Base-by-base conservation (phyloP, 2,329 filamentous ascomycete species). In the Aureobasidium namibiae region DNA sequence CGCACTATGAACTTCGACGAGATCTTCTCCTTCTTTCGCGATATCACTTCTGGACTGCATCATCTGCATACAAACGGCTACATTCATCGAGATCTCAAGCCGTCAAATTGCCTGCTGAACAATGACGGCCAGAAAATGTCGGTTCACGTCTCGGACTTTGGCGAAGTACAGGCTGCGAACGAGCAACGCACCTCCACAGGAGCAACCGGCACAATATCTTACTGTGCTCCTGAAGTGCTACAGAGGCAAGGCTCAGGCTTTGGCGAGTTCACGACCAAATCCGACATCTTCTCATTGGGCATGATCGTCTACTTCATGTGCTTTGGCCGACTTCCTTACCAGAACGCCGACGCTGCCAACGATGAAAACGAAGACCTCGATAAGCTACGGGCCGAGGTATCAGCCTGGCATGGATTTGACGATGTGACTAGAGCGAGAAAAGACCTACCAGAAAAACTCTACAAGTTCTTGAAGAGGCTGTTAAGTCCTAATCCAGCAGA, bases 241-340 rank as follows among this genome's bases (percentile, higher is more conserved):
- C 85, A 82, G 53, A 82, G 82, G 64, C 86, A 80, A 36, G 73
- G 70, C 44, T 74, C 81, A 0, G 81, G 81, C 0, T 92, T 89
- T 66, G 91, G 89, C 8, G 96, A 97, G 69, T 99, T 99, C 68
- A 96, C 91, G 0, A 92, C 90, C 26, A 99, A 97, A 69, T 96
- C 92, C 0, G 94, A 99, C 68, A 88, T 99, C n/a, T 99, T 99
- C 73, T 96, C 92, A 1, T 78, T 99, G 0, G 94, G 94, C 50
- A 96, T 99, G 92, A 97, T 97, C 59, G 80, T 99, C 3, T 95
- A 97, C 72, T 99, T 99, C 69, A 88, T 99, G 80, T 99, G 94
- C 71, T 99, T 99, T 70, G 90, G 88, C 1, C 82, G 87, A 48
- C 80, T 99, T 11, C 94, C 94, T 0, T 69, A 69, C 42, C 62